phyloP scores from a whole-genome alignment of 2,329 filamentous ascomycete species.

The Neonectria magnoliae region DNA sequence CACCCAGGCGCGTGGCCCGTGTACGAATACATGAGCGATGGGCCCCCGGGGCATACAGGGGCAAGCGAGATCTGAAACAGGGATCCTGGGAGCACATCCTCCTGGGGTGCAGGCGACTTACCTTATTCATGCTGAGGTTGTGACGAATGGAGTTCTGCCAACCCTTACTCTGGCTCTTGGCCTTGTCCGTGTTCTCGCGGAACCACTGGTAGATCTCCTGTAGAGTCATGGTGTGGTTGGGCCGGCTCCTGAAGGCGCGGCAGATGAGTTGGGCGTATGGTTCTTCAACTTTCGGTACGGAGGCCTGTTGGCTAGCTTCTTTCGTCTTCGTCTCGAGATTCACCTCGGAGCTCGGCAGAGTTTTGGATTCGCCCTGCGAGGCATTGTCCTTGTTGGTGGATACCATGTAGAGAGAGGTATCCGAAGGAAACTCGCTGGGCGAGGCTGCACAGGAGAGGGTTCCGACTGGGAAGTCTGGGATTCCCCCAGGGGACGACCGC shows the following conservation, averaged over 20 bases:
- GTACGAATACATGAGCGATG: constrained; percentile 14
- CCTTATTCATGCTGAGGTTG: constrained; percentile 94
- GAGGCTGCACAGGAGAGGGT: constrained; percentile 34
- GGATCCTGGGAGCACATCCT: constrained; percentile 24
- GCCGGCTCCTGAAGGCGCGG: constrained; percentile 74
- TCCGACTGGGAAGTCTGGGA: constrained; percentile 27
- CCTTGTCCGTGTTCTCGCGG: constrained; percentile 80
- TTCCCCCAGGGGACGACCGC: constrained; percentile 23
- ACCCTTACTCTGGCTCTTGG: constrained; percentile 75
- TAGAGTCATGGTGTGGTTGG: constrained; percentile 76
- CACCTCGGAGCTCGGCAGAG: constrained; percentile 21
- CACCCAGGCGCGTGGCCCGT: constrained; percentile 19
- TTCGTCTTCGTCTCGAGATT: constrained; percentile 21
- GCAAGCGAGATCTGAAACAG: constrained; percentile 25
- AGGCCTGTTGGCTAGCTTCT: constrained; percentile 14
- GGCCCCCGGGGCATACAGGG: constrained; percentile 16
- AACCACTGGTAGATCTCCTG: constrained; percentile 95
- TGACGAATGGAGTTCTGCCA: constrained; percentile 98
- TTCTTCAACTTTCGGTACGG: constrained; percentile 55
- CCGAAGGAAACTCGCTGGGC: constrained; percentile 30
- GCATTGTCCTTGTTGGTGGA: constrained; percentile 20
- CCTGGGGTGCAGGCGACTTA: constrained; percentile 54
- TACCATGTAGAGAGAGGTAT: constrained; percentile 27
- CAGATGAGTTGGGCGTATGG: constrained; percentile 88
- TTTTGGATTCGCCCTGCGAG: constrained; percentile 12